Base-by-base conservation (phyloP, 495 filamentous ascomycete genomes). In the Beverwykella pulmonaria region DNA sequence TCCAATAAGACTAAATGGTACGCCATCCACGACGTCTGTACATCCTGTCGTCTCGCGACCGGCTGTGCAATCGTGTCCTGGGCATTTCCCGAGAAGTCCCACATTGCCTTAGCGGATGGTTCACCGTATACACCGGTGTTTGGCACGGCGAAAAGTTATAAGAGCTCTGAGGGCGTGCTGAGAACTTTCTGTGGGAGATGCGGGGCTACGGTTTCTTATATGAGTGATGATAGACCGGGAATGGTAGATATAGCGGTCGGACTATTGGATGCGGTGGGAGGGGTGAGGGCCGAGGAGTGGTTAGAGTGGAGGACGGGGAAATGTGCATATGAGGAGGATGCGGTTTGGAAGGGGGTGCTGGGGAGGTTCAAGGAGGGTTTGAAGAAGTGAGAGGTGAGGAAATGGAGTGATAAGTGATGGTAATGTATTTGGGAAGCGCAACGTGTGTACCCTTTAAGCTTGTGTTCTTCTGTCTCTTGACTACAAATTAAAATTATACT, bases 121-220 rank as follows among this genome's bases (percentile, higher is more conserved):
- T 65, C 47, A 53, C 52, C 59, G 15, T 68, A 64, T 32, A 30
- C 36, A 4, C 59, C 39, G 1, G 72, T 79, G n/a, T 87, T 85
- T 57, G 81, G 84, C 1, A 82, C 79, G 1, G 74, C 88, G 67
- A 79, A 76, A 62, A 73, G 57, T 20, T 87, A 88, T 74, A 68
- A 77, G 15, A 87, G 84, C 64, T 84, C 83, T 1, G 74, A 79
- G 0, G 80, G 79, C 1, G 81, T 86, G 2, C 77, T 76, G 36
- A 79, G 89, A 19, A 83, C 88, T 53, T 90, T 90, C 70, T 91
- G 89, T 71, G 72, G 75, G 1, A 69, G 54, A 6, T 91, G 89
- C 69, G 88, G 88, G 1, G 88, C 88, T 0, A 86, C 80, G 0
- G 81, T 87, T 0, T 89, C 88, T 73, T 91, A 85, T 83, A 82